phyloP scores from a whole-genome alignment of 441 rosid genomes.

The Populus trichocarpa region DNA sequence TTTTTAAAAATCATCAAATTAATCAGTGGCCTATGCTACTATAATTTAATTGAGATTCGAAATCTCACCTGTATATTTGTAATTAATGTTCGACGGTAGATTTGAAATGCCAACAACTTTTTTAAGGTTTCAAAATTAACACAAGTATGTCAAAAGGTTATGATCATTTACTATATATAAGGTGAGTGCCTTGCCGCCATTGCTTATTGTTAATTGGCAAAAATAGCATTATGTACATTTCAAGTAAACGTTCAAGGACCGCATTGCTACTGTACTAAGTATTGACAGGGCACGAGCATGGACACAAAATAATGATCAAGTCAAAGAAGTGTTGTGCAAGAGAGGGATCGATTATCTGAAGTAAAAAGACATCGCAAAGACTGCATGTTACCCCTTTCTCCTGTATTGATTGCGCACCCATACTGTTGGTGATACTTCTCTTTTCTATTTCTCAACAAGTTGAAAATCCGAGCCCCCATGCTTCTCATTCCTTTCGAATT shows the following conservation, averaged over 20 bases:
- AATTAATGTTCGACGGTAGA: background rate
- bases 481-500: constrained; percentile 25
- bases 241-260: background rate
- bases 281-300: background rate
- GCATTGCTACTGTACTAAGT: too few species aligned
- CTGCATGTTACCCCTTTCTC: constrained; percentile 24
- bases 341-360: constrained; percentile 23
- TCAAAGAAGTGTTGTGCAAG: constrained; percentile 3
- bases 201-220: background rate
- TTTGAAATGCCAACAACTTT: background rate
- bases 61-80: background rate
- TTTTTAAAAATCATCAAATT: too few species aligned
- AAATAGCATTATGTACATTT: too few species aligned
- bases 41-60: background rate
- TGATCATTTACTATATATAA: background rate
- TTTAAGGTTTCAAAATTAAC: background rate
- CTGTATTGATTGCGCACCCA: constrained; percentile 20
- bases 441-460: background rate
- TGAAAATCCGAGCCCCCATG: constrained; percentile 25
- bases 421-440: background rate
- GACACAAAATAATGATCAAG: background rate
- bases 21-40: background rate
- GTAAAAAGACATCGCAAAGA: constrained; percentile 21
- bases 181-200: background rate
- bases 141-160: background rate